Conservation (phyloP, 805 yeast genomes). For the Candida corydali region DNA sequence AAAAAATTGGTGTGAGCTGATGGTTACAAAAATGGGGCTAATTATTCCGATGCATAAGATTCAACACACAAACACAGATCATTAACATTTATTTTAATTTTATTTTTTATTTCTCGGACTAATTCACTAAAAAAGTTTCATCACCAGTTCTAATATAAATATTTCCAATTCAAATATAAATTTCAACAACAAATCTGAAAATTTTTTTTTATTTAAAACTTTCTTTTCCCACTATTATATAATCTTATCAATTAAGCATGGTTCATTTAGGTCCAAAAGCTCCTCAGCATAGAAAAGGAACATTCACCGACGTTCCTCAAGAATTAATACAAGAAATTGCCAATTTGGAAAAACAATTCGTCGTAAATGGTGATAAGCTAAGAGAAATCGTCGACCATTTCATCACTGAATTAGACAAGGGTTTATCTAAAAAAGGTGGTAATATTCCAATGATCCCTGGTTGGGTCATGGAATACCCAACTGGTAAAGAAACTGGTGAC, state of each 20-base stretch:
- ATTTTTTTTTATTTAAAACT: not conserved
- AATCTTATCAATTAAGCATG: constrained; percentile 34
- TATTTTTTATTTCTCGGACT: not conserved
- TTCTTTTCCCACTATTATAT: not conserved
- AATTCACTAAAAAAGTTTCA: not conserved
- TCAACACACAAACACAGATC: too few relatives aligned
- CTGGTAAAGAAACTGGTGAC: constrained; percentile 87
- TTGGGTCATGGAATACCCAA: constrained; percentile 93
- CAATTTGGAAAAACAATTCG: constrained; percentile 56
- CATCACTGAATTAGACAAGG: constrained; percentile 74
- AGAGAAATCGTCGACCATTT: constrained; percentile 70
- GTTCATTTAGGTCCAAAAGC: constrained; percentile 82
- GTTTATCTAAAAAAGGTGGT: constrained; percentile 71
- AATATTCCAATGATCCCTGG: constrained; percentile 96
- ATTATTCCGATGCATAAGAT: too few relatives aligned
- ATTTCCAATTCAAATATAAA: too few relatives aligned
- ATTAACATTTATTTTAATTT: too few relatives aligned
- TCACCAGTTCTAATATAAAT: not conserved
- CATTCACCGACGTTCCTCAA: constrained; percentile 59
- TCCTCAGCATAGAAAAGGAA: constrained; percentile 74
- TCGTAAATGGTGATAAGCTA: constrained; percentile 58
- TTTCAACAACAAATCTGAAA: not conserved
- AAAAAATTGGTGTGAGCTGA: too few relatives aligned
- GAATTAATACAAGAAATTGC: constrained; percentile 55
- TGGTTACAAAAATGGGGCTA: too few relatives aligned